These are phyloP conservation scores for Daldinia sp. DNA, from an alignment of 2,329 filamentous ascomycete species.

Conservation along the genomic window DNA sequence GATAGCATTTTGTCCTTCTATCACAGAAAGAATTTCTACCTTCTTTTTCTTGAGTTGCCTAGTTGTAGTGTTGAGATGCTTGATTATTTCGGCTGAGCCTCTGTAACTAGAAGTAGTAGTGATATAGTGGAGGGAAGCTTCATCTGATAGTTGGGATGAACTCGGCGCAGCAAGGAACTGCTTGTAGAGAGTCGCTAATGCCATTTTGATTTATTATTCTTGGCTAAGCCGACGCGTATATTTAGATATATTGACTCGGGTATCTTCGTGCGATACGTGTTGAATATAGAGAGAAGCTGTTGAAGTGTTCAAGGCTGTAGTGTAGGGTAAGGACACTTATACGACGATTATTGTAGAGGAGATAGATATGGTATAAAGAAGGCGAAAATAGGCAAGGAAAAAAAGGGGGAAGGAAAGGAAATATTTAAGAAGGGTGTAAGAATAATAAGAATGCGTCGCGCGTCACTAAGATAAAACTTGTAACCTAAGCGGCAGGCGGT, in stretches of 20 bases:
- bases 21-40: conserved; percentile 75
- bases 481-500: not conserved
- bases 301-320: not conserved
- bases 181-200: conserved; percentile 68
- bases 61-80: conserved; percentile 76
- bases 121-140: conserved; percentile 84
- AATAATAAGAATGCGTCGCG: conserved; percentile 14
- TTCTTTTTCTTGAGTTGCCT: conserved; percentile 84
- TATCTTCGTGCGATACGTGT: conserved; percentile 11
- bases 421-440: conserved; percentile 4
- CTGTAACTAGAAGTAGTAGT: conserved; percentile 81
- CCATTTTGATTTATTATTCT: conserved; percentile 49
- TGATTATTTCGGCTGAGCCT: conserved; percentile 78
- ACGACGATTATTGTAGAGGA: not conserved
- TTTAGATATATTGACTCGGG: not conserved
- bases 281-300: not conserved
- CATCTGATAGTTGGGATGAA: conserved; percentile 67
- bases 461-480: conserved; percentile 16
- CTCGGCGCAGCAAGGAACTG: conserved; percentile 75
- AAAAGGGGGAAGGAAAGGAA: not conserved
- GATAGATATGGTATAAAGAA: not conserved
- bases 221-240: conserved; percentile 11
- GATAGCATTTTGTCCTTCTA: conserved; percentile 75
- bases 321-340: not conserved
- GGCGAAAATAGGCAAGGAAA: not conserved